Evolutionary conservation across 2,329 filamentous ascomycete genomes (phyloP).

Genomic region (Nectriaceae sp.): DNA sequence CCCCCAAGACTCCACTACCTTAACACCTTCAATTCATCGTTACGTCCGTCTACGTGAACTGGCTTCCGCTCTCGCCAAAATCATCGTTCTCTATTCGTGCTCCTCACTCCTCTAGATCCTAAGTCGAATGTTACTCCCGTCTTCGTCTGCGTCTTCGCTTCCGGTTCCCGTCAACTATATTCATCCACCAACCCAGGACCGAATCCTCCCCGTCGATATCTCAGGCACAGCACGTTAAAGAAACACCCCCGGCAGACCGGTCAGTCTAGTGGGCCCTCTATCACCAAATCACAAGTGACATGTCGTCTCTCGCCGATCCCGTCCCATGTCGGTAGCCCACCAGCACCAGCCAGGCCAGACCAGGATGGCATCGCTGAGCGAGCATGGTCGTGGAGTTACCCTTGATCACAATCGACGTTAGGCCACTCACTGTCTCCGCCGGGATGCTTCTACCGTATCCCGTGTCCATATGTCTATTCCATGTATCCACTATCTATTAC

Average conservation of each 20-base stretch:
- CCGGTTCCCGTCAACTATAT: no score
- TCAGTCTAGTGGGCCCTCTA: constrained; percentile 17
- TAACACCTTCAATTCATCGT: constrained; percentile 1
- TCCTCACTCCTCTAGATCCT: no score
- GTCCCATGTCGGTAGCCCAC: constrained; percentile 16
- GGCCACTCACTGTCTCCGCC: constrained; percentile 9
- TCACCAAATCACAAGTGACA: constrained; percentile 21
- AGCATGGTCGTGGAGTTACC: neutral
- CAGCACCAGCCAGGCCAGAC: neutral
- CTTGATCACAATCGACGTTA: neutral
- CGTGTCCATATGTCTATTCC: no score
- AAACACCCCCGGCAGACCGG: constrained; percentile 11
- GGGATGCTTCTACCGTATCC: neutral
- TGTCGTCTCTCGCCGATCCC: constrained; percentile 22
- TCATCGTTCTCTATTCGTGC: no score
- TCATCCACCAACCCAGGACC: no score
- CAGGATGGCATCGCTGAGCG: neutral
- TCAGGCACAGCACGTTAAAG: no score
- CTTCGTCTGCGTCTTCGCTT: no score
- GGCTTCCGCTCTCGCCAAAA: no score
- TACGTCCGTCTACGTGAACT: no score
- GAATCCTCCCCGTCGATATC: no score
- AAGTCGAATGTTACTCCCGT: no score
- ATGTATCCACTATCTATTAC: constrained; percentile 7
- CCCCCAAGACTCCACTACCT: constrained; percentile 9